phyloP scores from a whole-genome alignment of 2,329 filamentous ascomycete genomes.

The Nigrospora osmanthi region DNA sequence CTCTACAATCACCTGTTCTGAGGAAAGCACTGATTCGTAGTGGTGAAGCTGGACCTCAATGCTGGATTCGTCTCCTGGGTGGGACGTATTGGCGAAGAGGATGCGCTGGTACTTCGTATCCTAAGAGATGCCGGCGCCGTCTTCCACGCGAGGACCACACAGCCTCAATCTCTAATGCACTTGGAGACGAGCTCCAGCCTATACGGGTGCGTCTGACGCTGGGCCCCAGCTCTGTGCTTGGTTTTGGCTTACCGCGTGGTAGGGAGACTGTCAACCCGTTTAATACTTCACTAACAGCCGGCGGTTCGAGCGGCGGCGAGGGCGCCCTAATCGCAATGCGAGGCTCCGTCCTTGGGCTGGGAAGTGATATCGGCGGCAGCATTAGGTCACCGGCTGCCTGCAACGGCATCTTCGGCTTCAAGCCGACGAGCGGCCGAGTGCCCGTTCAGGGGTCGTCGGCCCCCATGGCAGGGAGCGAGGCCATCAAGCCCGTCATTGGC shows the following conservation, averaged over 20 bases:
- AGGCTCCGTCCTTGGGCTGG: slow-evolving; percentile 45
- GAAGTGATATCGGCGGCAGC: slow-evolving; percentile 43
- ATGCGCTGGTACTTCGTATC: slow-evolving; percentile 38
- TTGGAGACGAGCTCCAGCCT: slow-evolving; percentile 42
- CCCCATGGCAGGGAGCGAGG: slow-evolving; percentile 32
- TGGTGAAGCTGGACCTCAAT: slow-evolving; percentile 28
- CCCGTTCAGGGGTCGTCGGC: slow-evolving; percentile 28
- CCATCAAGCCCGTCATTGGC: slow-evolving; percentile 40
- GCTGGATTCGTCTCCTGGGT: slow-evolving; percentile 42
- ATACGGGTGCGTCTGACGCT: slow-evolving; percentile 25
- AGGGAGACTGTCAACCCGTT: slow-evolving; percentile 46
- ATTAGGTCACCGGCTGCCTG: slow-evolving; percentile 39
- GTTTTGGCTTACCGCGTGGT: background rate
- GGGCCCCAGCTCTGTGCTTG: background rate
- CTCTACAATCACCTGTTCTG: no score
- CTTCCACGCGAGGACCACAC: slow-evolving; percentile 42
- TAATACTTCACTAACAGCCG: slow-evolving; percentile 40
- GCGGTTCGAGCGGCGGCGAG: slow-evolving; percentile 50
- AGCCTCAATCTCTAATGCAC: slow-evolving; percentile 48
- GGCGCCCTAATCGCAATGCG: slow-evolving; percentile 43
- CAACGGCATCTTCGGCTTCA: slow-evolving; percentile 34
- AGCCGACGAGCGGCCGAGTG: slow-evolving; percentile 33
- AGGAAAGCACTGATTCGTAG: no score
- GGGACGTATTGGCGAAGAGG: slow-evolving; percentile 31
- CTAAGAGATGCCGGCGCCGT: slow-evolving; percentile 39